Percentiles rank a stretch among this genome's conserved stretches.
These are phyloP conservation scores for Tremella yokohamensis DNA, from an alignment of 768 basidiomycete genomes.

Conservation along the genomic window DNA sequence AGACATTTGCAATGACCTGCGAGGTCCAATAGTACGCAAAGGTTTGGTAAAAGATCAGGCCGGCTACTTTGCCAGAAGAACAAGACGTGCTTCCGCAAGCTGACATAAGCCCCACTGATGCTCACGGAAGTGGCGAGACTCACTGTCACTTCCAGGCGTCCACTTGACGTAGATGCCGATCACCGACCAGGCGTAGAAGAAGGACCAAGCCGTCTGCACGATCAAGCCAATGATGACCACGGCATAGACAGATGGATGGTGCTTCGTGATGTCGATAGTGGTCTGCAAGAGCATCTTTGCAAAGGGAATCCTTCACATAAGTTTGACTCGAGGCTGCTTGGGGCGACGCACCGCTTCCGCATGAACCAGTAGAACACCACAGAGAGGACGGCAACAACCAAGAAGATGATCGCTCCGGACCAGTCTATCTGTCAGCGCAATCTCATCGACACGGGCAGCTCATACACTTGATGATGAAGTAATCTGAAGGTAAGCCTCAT, in stretches of 20 bases:
- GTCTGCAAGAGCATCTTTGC: conserved; percentile 74
- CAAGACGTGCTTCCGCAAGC: conserved; percentile 56
- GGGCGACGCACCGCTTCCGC: conserved; percentile 50
- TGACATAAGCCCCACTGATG: conserved; percentile 54
- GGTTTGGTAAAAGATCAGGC: conserved; percentile 70
- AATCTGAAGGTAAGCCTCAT: conserved; percentile 26
- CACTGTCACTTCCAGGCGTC: conserved; percentile 72
- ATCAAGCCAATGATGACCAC: conserved; percentile 70
- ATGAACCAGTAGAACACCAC: conserved; percentile 64
- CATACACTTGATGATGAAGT: conserved; percentile 47
- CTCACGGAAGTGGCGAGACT: conserved; percentile 33
- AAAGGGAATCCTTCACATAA: conserved; percentile 64
- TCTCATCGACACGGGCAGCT: background rate
- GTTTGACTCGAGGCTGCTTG: background rate
- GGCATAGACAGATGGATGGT: conserved; percentile 74
- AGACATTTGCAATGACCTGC: conserved; percentile 73
- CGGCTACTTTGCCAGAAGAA: conserved; percentile 71
- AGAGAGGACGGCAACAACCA: conserved; percentile 71
- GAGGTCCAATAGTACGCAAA: conserved; percentile 86
- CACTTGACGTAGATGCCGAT: conserved; percentile 72
- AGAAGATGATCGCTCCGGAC: conserved; percentile 82
- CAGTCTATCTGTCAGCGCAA: conserved; percentile 27
- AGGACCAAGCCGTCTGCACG: conserved; percentile 65
- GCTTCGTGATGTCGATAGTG: conserved; percentile 78
- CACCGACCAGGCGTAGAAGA: conserved; percentile 75